Evolutionary conservation across 73 alveolate genomes (phyloP).

Genomic region (Symbiodinium natans): DNA sequence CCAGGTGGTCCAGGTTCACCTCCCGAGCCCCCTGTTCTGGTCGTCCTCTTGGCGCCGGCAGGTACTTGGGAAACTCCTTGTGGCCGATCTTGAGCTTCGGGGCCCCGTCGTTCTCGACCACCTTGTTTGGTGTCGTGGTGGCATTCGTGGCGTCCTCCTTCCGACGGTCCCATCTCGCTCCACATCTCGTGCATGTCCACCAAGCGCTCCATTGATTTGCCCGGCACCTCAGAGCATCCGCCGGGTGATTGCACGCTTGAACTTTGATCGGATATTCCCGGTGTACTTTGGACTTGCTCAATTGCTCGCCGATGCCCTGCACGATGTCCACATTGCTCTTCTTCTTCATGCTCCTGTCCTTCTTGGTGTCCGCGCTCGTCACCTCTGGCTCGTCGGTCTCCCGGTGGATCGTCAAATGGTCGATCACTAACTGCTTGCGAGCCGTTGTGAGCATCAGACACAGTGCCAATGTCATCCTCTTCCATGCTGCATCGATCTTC

Average conservation of each 20-base stretch:
- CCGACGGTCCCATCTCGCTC: background rate
- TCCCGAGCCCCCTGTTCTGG: slow-evolving; percentile 1
- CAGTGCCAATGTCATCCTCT: background rate
- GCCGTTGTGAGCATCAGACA: background rate
- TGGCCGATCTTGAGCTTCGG: background rate
- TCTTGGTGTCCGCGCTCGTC: background rate
- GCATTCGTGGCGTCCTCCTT: background rate
- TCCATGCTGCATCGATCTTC: background rate
- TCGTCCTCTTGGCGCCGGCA: background rate
- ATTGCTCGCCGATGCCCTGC: background rate
- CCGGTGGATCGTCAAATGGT: background rate
- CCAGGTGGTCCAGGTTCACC: background rate
- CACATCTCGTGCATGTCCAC: slow-evolving; percentile 8
- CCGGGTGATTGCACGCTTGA: background rate
- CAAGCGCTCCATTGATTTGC: slow-evolving; percentile 3
- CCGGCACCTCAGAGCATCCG: slow-evolving; percentile 12
- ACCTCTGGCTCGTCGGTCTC: background rate
- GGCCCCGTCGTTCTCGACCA: background rate
- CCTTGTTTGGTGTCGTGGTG: background rate
- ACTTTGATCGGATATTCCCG: background rate
- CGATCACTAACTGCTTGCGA: background rate
- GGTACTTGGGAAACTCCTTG: background rate
- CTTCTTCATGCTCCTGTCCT: background rate
- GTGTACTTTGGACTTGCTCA: background rate
- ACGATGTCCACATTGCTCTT: no score